Percentiles rank a stretch among this genome's conserved stretches.
Conservation (phyloP, 2,329 filamentous ascomycete species). For the Colletotrichum sp. region DNA sequence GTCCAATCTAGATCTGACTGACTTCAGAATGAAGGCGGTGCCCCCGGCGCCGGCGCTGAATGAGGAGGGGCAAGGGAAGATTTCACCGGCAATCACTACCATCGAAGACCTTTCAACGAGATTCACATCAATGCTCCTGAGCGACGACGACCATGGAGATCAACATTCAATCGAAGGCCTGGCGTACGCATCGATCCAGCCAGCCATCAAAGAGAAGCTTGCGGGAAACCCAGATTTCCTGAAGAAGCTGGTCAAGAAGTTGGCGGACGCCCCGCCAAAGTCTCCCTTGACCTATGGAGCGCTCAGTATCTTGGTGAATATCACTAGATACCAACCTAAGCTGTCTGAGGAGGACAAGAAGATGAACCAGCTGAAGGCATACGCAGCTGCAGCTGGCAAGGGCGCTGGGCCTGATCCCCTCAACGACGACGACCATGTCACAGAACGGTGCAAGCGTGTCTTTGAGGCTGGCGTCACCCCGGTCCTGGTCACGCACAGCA, state of each 20-base stretch:
- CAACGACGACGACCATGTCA: slow-evolving; percentile 78
- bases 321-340: slow-evolving; percentile 79
- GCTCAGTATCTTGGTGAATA: slow-evolving; percentile 83
- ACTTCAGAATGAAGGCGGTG: slow-evolving; percentile 59
- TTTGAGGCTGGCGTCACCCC: slow-evolving; percentile 81
- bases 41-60: slow-evolving; percentile 45
- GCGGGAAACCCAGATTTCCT: slow-evolving; percentile 73
- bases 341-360: slow-evolving; percentile 91
- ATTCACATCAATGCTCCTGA: slow-evolving; percentile 71
- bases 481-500: slow-evolving; percentile 77
- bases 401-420: slow-evolving; percentile 67
- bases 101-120: slow-evolving; percentile 70
- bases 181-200: slow-evolving; percentile 87
- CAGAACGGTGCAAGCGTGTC: slow-evolving; percentile 75
- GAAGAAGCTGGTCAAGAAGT: slow-evolving; percentile 68
- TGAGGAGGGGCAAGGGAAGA: slow-evolving; percentile 45
- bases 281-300: slow-evolving; percentile 83
- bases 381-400: slow-evolving; percentile 83
- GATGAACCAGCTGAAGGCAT: slow-evolving; percentile 90
- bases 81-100: slow-evolving; percentile 61
- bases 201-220: slow-evolving; percentile 83
- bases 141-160: slow-evolving; percentile 59
- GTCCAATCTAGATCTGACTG: slow-evolving; percentile 43
- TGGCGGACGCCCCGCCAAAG: slow-evolving; percentile 63
- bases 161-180: slow-evolving; percentile 86